A percentile compares a stretch with the other conserved stretches of the same genome.
phyloP scores from a whole-genome alignment of 2,329 filamentous ascomycete genomes.

The Helminthosporium solani region DNA sequence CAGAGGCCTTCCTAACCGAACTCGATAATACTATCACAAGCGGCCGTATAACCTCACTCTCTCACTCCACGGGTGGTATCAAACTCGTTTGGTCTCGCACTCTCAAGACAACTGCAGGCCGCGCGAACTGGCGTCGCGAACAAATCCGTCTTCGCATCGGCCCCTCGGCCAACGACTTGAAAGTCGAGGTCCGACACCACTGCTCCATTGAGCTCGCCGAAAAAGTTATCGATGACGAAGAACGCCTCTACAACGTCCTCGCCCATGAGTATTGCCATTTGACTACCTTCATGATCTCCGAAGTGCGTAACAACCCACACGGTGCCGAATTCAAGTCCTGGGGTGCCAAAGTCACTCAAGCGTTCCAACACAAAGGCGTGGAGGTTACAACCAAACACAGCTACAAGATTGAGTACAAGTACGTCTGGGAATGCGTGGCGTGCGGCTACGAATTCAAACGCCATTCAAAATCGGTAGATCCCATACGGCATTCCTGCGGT shows the following conservation, averaged over 20 bases:
- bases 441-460: conserved; percentile 76
- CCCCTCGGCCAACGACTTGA: conserved; percentile 22
- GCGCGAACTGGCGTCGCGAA: conserved; percentile 53
- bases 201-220: conserved; percentile 85
- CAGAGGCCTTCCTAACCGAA: conserved; percentile 63
- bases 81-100: conserved; percentile 73
- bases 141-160: conserved; percentile 39
- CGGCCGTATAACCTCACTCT: conserved; percentile 59
- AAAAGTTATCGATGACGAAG: conserved; percentile 75
- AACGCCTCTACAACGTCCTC: conserved; percentile 82
- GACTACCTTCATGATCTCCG: conserved; percentile 84
- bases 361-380: conserved; percentile 64
- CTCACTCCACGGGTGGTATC: conserved; percentile 67
- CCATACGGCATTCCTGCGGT: conserved; percentile 70
- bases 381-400: conserved; percentile 85
- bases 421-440: conserved; percentile 73
- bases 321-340: conserved; percentile 82
- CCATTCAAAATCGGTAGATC: conserved; percentile 83
- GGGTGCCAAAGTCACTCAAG: conserved; percentile 53
- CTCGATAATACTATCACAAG: conserved; percentile 67
- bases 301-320: conserved; percentile 74
- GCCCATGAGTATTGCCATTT: conserved; percentile 97
- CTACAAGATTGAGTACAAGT: conserved; percentile 91
- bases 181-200: conserved; percentile 53
- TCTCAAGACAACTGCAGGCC: conserved; percentile 76